Evolutionary conservation across 129 eudicot species (phyloP).

Genomic region (Centaurea solstitialis): DNA sequence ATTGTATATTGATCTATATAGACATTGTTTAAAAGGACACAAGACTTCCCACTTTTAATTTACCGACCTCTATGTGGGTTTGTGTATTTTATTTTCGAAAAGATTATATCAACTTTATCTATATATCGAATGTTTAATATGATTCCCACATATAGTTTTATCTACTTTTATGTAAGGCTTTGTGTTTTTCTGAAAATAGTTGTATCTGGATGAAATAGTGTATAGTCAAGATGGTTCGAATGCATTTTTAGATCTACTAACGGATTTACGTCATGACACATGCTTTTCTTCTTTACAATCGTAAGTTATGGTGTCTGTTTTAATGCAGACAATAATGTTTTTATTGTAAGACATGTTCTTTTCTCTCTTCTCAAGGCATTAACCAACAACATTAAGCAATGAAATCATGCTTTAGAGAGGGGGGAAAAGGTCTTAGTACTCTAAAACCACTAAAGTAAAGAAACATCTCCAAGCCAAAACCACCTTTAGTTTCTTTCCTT

Average conservation of each 20-base stretch:
- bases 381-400: slow-evolving; percentile 39
- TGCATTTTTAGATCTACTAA: background rate
- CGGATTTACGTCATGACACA: background rate
- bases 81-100: too few relatives aligned
- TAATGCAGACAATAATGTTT: background rate
- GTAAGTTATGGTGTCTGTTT: slow-evolving; percentile 7
- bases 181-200: background rate
- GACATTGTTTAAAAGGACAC: background rate
- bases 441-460: slow-evolving; percentile 36
- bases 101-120: too few relatives aligned
- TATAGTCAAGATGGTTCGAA: background rate
- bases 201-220: background rate
- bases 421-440: slow-evolving; percentile 31
- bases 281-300: background rate
- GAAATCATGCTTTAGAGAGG: slow-evolving; percentile 28
- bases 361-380: slow-evolving; percentile 42
- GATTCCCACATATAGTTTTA: background rate
- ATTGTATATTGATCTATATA: background rate
- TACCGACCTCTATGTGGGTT: background rate
- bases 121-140: background rate
- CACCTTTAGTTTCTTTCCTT: slow-evolving; percentile 27
- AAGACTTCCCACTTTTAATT: background rate
- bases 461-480: slow-evolving; percentile 40
- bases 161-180: background rate
- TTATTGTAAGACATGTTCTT: slow-evolving; percentile 35